Evolutionary conservation across 106 monocot genomes (phyloP), one percentile per base, ranked within the genome.

Genomic region (Acanthochlamys bracteata): DNA sequence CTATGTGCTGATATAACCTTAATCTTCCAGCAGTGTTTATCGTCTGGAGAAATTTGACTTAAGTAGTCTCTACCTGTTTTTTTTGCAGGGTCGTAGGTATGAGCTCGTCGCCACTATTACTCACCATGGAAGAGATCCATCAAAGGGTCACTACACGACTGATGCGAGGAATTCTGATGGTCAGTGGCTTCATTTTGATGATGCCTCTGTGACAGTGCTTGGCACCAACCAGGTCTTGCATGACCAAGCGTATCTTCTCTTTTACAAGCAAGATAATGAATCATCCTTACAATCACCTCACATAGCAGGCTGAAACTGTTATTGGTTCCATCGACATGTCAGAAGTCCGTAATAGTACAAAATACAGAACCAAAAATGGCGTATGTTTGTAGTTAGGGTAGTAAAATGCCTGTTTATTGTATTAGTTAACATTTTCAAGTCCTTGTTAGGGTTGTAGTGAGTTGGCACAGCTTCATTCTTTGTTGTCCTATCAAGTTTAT

Each of bases 51-150:
- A 33, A 33, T 33, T 33, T 33, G n/a, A n/a, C 12, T 14, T 4
- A 14, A 10, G 17, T 9, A 49, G 10, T 49, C 49, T 14, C 9
- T 14, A 2, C 22, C 3, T 20, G 20, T 55, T 22, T 55, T 20
- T 55, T 21, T 55, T 78, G 46, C 73, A 89, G 89, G 75, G 78
- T 12, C 69, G 82, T 39, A 84, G 17, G 27, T 89, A 84, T 55
- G 84, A 89, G 74, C 84, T 89, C 13, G 89, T 89, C 16, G 75
- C 89, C 13, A 89, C 89, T 3, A 71, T 89, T 24, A 82, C 89
- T 2, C 89, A 89, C 55, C 84, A 82, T 63, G 89, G 89, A 4
- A 71, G 75, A 55, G 84, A 82, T 27, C 84, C 89, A 4, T 84
- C 81, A 6, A 89, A 71, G 47, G 89, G 89, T 13, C 89, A 89